Conservation (phyloP, 1,284 basidiomycete species). For the Bjerkandera adusta region DNA sequence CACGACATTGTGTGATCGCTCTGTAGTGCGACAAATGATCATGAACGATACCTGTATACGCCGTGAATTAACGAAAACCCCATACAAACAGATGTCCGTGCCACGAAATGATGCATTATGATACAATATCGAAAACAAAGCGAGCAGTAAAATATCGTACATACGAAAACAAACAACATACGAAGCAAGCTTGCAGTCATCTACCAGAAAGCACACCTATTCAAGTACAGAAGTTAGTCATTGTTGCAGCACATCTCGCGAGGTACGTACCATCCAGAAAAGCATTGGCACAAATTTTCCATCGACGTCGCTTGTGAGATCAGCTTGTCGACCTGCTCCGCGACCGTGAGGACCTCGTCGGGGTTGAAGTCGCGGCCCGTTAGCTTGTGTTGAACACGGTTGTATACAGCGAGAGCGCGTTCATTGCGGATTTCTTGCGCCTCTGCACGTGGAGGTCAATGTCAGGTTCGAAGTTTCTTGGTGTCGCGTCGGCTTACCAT, state of each 20-base stretch:
- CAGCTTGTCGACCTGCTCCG: slow-evolving; percentile 85
- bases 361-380: slow-evolving; percentile 90
- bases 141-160: neutral
- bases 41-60: too few species aligned
- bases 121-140: too few species aligned
- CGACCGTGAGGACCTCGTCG: slow-evolving; percentile 68
- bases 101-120: too few species aligned
- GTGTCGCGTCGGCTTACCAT: slow-evolving; percentile 41
- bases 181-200: neutral
- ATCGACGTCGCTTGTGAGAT: slow-evolving; percentile 89
- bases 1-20: too few species aligned
- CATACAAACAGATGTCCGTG: too few species aligned
- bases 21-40: too few species aligned
- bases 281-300: slow-evolving; percentile 94
- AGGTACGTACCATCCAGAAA: slow-evolving; percentile 82
- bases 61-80: too few species aligned
- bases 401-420: slow-evolving; percentile 86
- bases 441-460: slow-evolving; percentile 38
- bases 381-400: slow-evolving; percentile 90
- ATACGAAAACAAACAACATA: neutral
- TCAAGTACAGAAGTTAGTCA: neutral
- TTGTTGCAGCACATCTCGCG: neutral
- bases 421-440: slow-evolving; percentile 88
- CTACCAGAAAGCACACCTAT: slow-evolving; percentile 43
- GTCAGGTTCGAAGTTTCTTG: neutral